Evolutionary conservation across 805 yeast species (phyloP).

Genomic region (Teunomyces cretensis): DNA sequence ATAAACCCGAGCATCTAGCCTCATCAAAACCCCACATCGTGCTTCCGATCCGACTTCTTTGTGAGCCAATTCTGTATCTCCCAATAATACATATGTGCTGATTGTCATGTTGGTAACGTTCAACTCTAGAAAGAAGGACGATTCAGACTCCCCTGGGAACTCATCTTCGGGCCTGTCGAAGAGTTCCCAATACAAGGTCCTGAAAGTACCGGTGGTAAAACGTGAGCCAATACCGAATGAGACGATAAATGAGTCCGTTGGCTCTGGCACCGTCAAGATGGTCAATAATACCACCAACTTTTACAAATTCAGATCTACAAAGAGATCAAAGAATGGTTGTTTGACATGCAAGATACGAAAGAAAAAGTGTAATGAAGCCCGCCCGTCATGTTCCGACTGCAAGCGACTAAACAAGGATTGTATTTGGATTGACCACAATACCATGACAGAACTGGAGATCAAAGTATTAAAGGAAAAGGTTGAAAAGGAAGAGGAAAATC

Average conservation of each 20-base stretch:
- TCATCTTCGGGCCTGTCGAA: neutral
- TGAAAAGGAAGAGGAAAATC: slow-evolving; percentile 36
- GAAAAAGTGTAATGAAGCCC: slow-evolving; percentile 53
- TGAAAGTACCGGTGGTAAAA: neutral
- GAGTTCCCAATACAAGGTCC: neutral
- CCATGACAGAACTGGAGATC: slow-evolving; percentile 43
- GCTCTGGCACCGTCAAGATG: slow-evolving; percentile 9
- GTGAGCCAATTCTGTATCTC: neutral
- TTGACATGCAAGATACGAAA: slow-evolving; percentile 66
- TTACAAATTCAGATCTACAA: slow-evolving; percentile 19
- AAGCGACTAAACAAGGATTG: slow-evolving; percentile 45
- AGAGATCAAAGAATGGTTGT: slow-evolving; percentile 60
- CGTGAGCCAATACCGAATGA: neutral
- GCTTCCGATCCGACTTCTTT: neutral
- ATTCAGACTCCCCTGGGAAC: neutral
- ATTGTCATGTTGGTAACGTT: slow-evolving; percentile 20
- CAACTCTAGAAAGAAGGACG: slow-evolving; percentile 14
- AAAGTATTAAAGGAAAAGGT: slow-evolving; percentile 35
- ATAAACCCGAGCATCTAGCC: neutral
- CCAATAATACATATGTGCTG: neutral
- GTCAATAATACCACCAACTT: slow-evolving; percentile 16
- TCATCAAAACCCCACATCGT: neutral
- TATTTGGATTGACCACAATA: slow-evolving; percentile 43
- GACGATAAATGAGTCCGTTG: neutral
- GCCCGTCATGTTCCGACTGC: slow-evolving; percentile 54